Base-by-base conservation (phyloP, 164 flowering plant genomes). In the Paratinospora sagittata region DNA sequence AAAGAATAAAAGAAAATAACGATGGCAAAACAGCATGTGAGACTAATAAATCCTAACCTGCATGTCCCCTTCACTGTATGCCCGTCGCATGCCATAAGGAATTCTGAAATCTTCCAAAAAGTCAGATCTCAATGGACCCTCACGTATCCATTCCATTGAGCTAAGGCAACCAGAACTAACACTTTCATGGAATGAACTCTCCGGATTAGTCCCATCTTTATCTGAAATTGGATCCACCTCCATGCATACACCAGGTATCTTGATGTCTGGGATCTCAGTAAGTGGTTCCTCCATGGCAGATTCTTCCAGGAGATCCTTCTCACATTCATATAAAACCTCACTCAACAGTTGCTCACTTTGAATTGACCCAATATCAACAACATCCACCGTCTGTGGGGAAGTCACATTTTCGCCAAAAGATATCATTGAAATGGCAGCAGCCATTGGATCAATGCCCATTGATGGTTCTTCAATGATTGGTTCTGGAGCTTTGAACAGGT, bases 11-110 rank as follows among this genome's bases (percentile, higher is more conserved):
- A 65, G 65, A 37, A 67, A 47, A 23, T 23, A 21, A 49, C 23
- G 12, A 34, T 39, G 43, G 43, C 43, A 39, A n/a, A n/a, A 11
- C 10, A 8, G 19, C n/a, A 52, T 52, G 49, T 14, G 43, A 19
- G 13, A 9, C 8, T 17, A 34, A 64, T 17, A 27, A 78, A 71
- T 65, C 36, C 80, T 75, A 71, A 96, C 99, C 99, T 90, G 85
- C 77, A 96, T 90, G 79, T 96, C 99, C 78, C 99, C 98, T 76
- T 93, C 99, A 74, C 99, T 96, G 80, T 77, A 91, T 39, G 98
- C 90, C 77, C 98, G 84, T 76, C 99, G 81, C 95, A 96, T 88
- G 66, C 97, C 96, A 84, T 88, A 84, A 73, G 69, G 93, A 68
- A 81, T 70, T 63, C 81, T 86, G 12, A 91, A 83, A 76, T 91